Base-by-base conservation (phyloP, 164 flowering plant species). In the Nymphaea thermarum region DNA sequence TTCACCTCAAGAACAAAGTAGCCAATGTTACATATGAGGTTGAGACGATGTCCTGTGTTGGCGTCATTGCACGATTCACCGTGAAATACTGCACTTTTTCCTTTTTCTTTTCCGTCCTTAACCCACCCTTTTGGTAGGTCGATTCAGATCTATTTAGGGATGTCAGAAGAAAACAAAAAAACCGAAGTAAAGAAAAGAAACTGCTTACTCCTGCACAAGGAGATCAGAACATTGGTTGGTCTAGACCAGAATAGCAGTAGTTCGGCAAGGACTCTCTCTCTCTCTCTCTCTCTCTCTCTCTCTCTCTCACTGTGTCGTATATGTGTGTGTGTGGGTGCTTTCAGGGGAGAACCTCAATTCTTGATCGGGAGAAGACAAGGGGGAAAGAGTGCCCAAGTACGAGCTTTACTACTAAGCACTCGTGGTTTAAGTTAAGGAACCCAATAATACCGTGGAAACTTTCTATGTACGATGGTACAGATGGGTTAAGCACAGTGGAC, bases 271-370 rank as follows among this genome's bases (percentile, higher is more conserved):
- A 51, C 64, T 62, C 64, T 62, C 64, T 62, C 64, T 62, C 64
- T 62, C 64, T 62, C 64, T 14, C 64, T 17, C 64, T 62, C 18
- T 62, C 63, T 61, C 63, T 61, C 63, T 61, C 63, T 61, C 63
- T 61, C 63, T 61, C 63, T 61, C 64, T 62, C 64, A 10, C 64
- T 62, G 16, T 62, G n/a, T n/a, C n/a, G 60, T 55, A 2, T 55
- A 2, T 55, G 60, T 55, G 60, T 55, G 60, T 55, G 60, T 55
- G 60, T 25, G 36, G 36, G 36, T 25, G 36, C 36, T 25, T 25
- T 0, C 36, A 25, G 36, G 36, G 36, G 36, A 25, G 36, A 25
- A 25, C 36, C 36, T 25, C 36, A 25, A 25, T 25, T 25, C 36
- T 25, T 25, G 36, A 25, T 25, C 36, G 36, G 36, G 36, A 25